Percentiles rank a stretch among this genome's conserved stretches.
These are phyloP conservation scores for Lipomyces anomalus DNA, from an alignment of 805 yeast genomes.

Conservation along the genomic window DNA sequence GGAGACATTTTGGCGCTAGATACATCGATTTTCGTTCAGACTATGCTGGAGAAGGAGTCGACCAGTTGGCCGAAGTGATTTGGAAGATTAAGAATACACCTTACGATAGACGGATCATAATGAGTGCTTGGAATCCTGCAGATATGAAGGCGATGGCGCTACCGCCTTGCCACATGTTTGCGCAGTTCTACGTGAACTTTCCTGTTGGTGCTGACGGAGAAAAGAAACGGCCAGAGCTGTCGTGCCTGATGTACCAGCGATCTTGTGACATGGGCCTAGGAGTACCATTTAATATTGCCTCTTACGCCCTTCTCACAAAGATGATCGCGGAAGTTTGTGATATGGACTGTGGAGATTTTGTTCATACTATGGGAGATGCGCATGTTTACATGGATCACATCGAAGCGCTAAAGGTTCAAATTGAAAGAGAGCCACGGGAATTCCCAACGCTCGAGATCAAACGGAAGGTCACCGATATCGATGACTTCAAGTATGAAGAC, in stretches of 20 bases:
- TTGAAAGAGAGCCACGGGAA: slow-evolving; percentile 62
- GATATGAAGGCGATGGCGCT: slow-evolving; percentile 91
- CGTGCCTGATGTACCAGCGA: slow-evolving; percentile 89
- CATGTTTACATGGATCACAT: slow-evolving; percentile 92
- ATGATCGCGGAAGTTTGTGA: slow-evolving; percentile 96
- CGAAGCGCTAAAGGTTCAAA: slow-evolving; percentile 80
- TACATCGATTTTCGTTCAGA: slow-evolving; percentile 82
- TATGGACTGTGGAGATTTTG: slow-evolving; percentile 91
- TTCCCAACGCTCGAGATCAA: slow-evolving; percentile 77
- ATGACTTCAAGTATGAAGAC: slow-evolving; percentile 84
- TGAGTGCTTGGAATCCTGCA: slow-evolving; percentile 99
- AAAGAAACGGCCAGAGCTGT: slow-evolving; percentile 59
- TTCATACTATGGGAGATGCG: slow-evolving; percentile 94
- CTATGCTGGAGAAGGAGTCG: slow-evolving; percentile 82
- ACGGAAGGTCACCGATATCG: slow-evolving; percentile 64
- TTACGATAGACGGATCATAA: slow-evolving; percentile 85
- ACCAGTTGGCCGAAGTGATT: slow-evolving; percentile 78
- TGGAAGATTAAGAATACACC: slow-evolving; percentile 80
- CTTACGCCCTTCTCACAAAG: slow-evolving; percentile 83
- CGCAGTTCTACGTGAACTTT: slow-evolving; percentile 89
- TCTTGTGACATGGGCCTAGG: slow-evolving; percentile 99
- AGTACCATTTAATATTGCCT: slow-evolving; percentile 96
- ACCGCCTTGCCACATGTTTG: slow-evolving; percentile 97
- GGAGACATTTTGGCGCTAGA: slow-evolving; percentile 98
- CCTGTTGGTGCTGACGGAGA: slow-evolving; percentile 44